Conservation (phyloP, 2,329 filamentous ascomycete genomes). For the Alternaria sp. region DNA sequence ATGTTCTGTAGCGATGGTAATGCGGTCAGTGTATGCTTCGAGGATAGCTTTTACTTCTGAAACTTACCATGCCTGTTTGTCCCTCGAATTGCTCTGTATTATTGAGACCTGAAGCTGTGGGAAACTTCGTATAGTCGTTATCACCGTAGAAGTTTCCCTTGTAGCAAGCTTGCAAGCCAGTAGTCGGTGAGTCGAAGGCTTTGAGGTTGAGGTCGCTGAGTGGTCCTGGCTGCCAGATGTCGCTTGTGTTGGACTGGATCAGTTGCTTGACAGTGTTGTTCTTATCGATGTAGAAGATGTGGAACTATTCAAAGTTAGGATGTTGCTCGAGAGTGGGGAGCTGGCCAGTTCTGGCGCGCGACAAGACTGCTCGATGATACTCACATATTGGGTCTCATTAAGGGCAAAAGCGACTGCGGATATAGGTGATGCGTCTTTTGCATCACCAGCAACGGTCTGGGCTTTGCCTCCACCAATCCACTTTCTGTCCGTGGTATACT, state of each 20-base stretch:
- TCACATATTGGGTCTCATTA: conserved; percentile 49
- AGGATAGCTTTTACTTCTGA: not conserved
- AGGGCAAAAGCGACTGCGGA: conserved; percentile 54
- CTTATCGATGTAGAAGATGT: conserved; percentile 54
- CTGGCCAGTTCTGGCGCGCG: not conserved
- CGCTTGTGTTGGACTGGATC: conserved; percentile 50
- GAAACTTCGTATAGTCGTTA: conserved; percentile 51
- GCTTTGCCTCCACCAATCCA: conserved; percentile 53
- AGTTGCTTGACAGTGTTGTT: conserved; percentile 52
- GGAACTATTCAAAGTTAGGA: conserved; percentile 34
- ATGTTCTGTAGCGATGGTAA: conserved; percentile 36
- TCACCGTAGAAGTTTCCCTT: conserved; percentile 71
- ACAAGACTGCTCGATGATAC: not conserved
- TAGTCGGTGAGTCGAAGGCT: conserved; percentile 88
- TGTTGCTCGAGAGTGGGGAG: not conserved
- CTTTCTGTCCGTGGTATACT: conserved; percentile 45
- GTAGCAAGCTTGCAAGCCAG: conserved; percentile 80
- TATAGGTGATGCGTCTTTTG: conserved; percentile 55
- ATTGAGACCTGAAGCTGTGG: conserved; percentile 36
- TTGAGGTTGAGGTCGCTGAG: conserved; percentile 78
- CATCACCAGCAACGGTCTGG: conserved; percentile 52
- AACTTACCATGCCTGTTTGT: conserved; percentile 47
- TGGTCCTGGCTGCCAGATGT: conserved; percentile 52
- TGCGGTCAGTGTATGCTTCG: not conserved
- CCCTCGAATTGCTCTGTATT: conserved; percentile 36